phyloP scores from a whole-genome alignment of 495 filamentous ascomycete genomes.

The Immersiella caudata region DNA sequence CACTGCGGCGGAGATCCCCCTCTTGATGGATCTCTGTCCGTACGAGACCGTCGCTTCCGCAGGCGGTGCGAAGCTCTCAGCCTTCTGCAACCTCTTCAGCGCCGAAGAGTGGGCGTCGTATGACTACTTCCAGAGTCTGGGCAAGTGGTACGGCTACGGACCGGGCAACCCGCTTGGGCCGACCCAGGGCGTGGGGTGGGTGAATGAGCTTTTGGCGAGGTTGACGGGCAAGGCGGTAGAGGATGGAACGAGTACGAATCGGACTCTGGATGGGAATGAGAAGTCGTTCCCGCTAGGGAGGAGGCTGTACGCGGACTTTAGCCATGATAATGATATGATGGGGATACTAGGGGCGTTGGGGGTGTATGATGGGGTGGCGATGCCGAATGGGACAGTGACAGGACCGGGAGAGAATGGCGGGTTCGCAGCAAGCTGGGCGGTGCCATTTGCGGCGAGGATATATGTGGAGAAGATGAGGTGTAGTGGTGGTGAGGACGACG shows the following conservation, averaged over 20 bases:
- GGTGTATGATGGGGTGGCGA: conserved; percentile 65
- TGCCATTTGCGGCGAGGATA: conserved; percentile 75
- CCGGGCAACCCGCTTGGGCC: conserved; percentile 75
- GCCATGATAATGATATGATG: conserved; percentile 84
- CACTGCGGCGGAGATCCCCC: conserved; percentile 56
- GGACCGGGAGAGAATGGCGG: conserved; percentile 51
- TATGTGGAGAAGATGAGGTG: conserved; percentile 88
- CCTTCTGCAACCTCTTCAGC: conserved; percentile 75
- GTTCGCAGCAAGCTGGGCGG: conserved; percentile 71
- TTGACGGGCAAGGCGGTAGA: conserved; percentile 66
- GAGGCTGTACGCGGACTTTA: conserved; percentile 79
- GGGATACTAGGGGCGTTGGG: conserved; percentile 72
- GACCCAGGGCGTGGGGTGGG: conserved; percentile 81
- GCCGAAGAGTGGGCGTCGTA: conserved; percentile 70
- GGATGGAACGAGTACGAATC: conserved; percentile 72
- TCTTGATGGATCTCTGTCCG: conserved; percentile 83
- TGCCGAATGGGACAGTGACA: conserved; percentile 47
- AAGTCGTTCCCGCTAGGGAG: conserved; percentile 69
- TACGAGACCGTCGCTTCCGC: conserved; percentile 68
- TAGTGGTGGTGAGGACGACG: conserved; percentile 53
- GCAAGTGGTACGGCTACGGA: conserved; percentile 80
- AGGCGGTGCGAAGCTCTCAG: conserved; percentile 44
- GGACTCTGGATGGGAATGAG: conserved; percentile 64
- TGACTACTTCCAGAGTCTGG: conserved; percentile 73
- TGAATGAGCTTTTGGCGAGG: conserved; percentile 82